Conservation (phyloP, 805 yeast genomes). For the Wickerhamiella siamensis region DNA sequence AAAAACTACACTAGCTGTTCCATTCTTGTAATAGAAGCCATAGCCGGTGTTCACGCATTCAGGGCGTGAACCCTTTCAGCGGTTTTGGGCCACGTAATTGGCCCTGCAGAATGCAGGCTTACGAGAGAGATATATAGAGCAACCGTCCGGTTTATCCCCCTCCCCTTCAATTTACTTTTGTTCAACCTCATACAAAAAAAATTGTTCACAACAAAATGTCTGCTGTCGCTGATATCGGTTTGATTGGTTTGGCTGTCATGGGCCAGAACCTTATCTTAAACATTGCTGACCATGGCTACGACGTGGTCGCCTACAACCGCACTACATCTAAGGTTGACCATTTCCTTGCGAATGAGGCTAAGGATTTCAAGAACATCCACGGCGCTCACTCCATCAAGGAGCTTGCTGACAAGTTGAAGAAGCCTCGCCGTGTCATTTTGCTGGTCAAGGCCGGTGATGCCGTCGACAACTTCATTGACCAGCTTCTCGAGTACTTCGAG, state of each 20-base stretch:
- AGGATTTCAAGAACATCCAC: constrained; percentile 72
- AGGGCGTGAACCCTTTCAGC: too few species aligned
- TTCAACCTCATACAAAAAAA: too few species aligned
- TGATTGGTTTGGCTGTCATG: constrained; percentile 99
- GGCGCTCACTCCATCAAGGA: constrained; percentile 92
- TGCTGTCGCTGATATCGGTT: constrained; percentile 75
- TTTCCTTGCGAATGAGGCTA: constrained; percentile 86
- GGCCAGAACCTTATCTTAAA: constrained; percentile 90
- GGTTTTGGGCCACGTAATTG: too few species aligned
- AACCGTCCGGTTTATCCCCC: too few species aligned
- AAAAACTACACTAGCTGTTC: too few species aligned
- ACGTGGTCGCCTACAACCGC: constrained; percentile 98
- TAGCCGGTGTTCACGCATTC: too few species aligned
- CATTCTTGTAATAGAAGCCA: too few species aligned
- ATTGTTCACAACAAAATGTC: constrained; percentile 1
- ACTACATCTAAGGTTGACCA: constrained; percentile 91
- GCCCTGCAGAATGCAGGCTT: too few species aligned
- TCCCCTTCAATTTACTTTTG: too few species aligned
- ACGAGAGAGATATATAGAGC: too few species aligned
- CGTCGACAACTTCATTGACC: constrained; percentile 81
- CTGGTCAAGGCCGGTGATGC: constrained; percentile 95
- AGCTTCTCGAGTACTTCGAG: constrained; percentile 81
- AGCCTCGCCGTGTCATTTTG: constrained; percentile 90
- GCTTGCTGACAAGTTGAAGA: constrained; percentile 75
- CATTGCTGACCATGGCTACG: constrained; percentile 97